Base-by-base conservation (phyloP, 352 stramenopile species). In the Phytopythium oedochilum region DNA sequence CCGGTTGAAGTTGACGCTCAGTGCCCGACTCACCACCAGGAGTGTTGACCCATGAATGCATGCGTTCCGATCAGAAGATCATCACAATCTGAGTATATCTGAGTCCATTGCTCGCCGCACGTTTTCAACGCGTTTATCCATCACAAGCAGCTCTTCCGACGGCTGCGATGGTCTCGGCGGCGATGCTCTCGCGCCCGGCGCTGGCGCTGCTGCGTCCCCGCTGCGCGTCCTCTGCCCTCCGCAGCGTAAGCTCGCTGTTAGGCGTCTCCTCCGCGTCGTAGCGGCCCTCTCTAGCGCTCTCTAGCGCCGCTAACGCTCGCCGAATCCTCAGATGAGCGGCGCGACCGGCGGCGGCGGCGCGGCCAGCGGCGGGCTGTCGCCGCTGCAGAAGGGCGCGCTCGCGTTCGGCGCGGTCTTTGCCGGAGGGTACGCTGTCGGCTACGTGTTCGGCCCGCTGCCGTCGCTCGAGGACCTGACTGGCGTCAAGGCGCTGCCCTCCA, bases 391-490 rank as follows among this genome's bases (percentile, higher is more conserved):
- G 53, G 74, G 57, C 6, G 70, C 66, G n/a, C 55, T 88, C 10
- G 64, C 64, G 26, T 66, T 88, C 25, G 70, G 64, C 14, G 71
- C 71, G 15, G 72, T 75, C 48, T 86, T 89, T 34, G 67, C 70
- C 10, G 81, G 81, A 9, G 81, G 81, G 1, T 89, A 89, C 34
- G 78, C 72, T 12, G 67, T 89, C 43, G 81, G 76, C 38, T 88
- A 87, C 66, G 75, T 83, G 35, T 87, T 84, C 58, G 81, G 78
- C 1, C 76, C 80, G 17, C 63, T 89, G 40, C 78, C 81, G 36
- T 82, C 72, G 17, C 59, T 88, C 22, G 76, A 89, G 51, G 75
- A 86, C 40, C 59, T 88, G 17, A 63, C 71, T 34, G 79, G 77
- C 18, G 44, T 73, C 10, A 76, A 73, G 59, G 68, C 55, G 52